phyloP scores from a whole-genome alignment of 2,329 filamentous ascomycete genomes.

The Ceratocystis harringtonii region DNA sequence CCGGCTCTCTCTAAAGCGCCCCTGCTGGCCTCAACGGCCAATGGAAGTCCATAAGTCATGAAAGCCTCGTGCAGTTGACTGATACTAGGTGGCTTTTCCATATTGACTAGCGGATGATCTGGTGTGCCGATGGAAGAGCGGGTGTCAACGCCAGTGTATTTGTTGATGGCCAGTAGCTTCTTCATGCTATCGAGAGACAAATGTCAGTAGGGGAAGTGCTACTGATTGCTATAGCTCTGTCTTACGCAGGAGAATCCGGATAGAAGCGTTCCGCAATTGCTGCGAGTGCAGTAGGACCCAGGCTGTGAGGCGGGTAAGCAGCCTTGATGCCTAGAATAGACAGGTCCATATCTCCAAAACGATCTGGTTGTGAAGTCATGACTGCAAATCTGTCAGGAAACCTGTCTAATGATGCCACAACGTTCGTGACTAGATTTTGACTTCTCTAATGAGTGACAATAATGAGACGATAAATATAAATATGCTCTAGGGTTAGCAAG shows the following conservation, averaged over 20 bases:
- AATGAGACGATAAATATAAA: neutral
- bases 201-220: neutral
- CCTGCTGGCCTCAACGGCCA: conserved; percentile 39
- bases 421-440: too few relatives aligned
- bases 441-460: neutral
- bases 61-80: conserved; percentile 40
- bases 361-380: conserved; percentile 17
- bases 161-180: conserved; percentile 48
- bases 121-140: conserved; percentile 47
- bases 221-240: conserved; percentile 14
- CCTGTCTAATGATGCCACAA: too few relatives aligned
- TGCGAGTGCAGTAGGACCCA: conserved; percentile 37
- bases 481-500: neutral
- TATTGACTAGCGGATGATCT: conserved; percentile 47
- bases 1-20: conserved; percentile 42
- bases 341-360: conserved; percentile 39
- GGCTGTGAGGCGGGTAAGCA: conserved; percentile 43
- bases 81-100: conserved; percentile 36
- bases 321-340: conserved; percentile 44
- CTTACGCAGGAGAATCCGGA: conserved; percentile 44
- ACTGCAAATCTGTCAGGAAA: too few relatives aligned
- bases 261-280: conserved; percentile 42
- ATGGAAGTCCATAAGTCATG: conserved; percentile 40
- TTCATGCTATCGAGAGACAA: conserved; percentile 34
- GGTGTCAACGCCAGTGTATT: conserved; percentile 48